Base-by-base conservation (phyloP, 208 protist species). In the Zelonia costaricensis region DNA sequence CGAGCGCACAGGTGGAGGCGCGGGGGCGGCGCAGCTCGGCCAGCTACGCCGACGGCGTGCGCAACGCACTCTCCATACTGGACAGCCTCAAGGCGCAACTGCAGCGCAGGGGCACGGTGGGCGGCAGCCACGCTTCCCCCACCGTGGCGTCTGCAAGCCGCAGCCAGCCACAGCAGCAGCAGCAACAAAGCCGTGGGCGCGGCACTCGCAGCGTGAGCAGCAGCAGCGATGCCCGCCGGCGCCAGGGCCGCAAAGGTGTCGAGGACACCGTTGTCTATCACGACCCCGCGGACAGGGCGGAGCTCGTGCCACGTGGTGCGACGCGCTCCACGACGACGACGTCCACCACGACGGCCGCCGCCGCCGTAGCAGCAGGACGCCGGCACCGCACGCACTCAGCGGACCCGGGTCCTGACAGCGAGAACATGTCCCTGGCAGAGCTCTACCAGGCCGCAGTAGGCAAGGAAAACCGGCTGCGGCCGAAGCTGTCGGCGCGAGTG, bases 11-110 rank as follows among this genome's bases (percentile, higher is more conserved):
- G 28, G 65, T 15, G 33, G 60, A 65, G 16, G 51, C 52, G 22
- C 59, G 65, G 5, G 54, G 39, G 28, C 43, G 43, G 48, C 63
- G 45, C 58, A 64, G 58, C 51, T 66, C 66, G 18, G 36, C 54
- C 10, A 71, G 44, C 46, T 80, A 84, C 39, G 67, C 81, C 2
- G 78, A 84, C 22, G 79, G 79, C 12, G 82, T 92, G 7, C 77
- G 60, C n/a, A 84, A 80, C 23, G 86, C 82, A n/a, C 68, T 92
- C 38, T 86, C 78, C 16, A 82, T 92, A 30, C 46, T 92, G 6
- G 75, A 86, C 22, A 65, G 76, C 25, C 66, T 91, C 4, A 75
- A 77, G 22, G 74, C 61, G 39, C 76, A 78, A 61, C 64, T 91
- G 20, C 62, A 71, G 47, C 62, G 52, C 38, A 46, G 49, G 39